These are phyloP conservation scores for Aureobasidium sp. DNA, from an alignment of 2,329 filamentous ascomycete genomes.

Conservation along the genomic window DNA sequence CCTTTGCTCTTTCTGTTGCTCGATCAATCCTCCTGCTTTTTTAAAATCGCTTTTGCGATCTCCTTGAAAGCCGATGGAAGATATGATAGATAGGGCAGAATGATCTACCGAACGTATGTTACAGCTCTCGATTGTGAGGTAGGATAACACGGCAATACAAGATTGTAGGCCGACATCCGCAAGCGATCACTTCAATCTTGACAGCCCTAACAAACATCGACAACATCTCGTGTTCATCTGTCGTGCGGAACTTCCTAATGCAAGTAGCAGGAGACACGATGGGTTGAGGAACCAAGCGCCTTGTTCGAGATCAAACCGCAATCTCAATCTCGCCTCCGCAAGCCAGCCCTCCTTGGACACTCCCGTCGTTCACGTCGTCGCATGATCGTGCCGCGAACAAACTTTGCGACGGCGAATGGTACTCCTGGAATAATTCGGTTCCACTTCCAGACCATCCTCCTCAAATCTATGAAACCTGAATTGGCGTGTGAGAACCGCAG, in stretches of 20 bases:
- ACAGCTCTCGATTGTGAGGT: background rate
- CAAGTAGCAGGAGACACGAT: conserved; percentile 1
- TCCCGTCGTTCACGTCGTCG: background rate
- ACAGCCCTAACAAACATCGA: background rate
- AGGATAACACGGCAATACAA: too few relatives aligned
- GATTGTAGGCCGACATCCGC: background rate
- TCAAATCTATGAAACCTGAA: background rate
- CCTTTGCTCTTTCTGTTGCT: background rate
- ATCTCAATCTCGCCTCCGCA: background rate
- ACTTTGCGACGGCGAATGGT: background rate
- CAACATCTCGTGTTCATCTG: conserved; percentile 6
- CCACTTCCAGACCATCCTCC: background rate
- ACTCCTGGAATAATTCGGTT: background rate
- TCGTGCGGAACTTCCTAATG: background rate
- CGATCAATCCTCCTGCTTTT: too few relatives aligned
- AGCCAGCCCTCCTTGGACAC: background rate
- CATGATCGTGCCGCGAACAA: background rate
- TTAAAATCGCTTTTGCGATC: too few relatives aligned
- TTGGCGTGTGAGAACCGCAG: background rate
- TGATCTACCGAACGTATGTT: background rate
- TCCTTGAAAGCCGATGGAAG: too few relatives aligned
- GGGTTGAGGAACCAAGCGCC: background rate
- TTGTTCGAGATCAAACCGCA: background rate
- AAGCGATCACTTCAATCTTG: background rate
- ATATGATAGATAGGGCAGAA: background rate